phyloP scores from a whole-genome alignment of 169 alveolate genomes.

The Cryptosporidium meleagridis region DNA sequence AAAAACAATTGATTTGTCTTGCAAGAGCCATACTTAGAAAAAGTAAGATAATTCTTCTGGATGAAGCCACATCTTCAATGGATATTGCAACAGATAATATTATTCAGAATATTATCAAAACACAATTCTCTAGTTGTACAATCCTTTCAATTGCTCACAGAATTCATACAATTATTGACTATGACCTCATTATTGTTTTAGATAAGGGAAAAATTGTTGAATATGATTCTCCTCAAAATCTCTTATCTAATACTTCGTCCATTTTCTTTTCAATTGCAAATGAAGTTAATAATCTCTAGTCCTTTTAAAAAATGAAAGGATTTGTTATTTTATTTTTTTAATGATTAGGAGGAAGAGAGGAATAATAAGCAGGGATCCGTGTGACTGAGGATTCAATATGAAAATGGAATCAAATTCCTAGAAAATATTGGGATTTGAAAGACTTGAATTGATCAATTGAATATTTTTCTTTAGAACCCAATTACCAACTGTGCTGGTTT shows the following conservation, averaged over 20 bases:
- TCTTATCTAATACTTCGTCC: slow-evolving; percentile 67
- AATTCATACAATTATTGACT: slow-evolving; percentile 88
- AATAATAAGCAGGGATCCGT: too few relatives aligned
- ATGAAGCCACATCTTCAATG: slow-evolving; percentile 91
- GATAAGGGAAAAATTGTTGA: slow-evolving; percentile 85
- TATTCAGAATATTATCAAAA: slow-evolving; percentile 83
- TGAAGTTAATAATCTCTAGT: slow-evolving; percentile 22
- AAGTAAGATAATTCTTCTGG: slow-evolving; percentile 81
- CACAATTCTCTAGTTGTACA: slow-evolving; percentile 84
- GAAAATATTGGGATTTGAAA: not conserved
- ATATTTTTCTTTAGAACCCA: not conserved
- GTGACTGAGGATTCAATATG: not conserved
- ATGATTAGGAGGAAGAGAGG: too few relatives aligned
- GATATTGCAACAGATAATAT: slow-evolving; percentile 87
- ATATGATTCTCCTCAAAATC: slow-evolving; percentile 82
- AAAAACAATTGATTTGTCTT: slow-evolving; percentile 84
- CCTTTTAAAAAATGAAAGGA: not conserved
- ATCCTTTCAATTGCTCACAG: slow-evolving; percentile 92
- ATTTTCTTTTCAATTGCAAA: slow-evolving; percentile 47
- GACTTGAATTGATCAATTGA: too few relatives aligned
- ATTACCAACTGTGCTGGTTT: too few relatives aligned
- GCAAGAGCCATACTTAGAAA: slow-evolving; percentile 84
- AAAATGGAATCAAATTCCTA: not conserved
- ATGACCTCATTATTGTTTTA: slow-evolving; percentile 86
- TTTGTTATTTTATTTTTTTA: not conserved